Evolutionary conservation across 2,329 filamentous ascomycete genomes (phyloP).

Genomic region (Fonsecaea nubica): DNA sequence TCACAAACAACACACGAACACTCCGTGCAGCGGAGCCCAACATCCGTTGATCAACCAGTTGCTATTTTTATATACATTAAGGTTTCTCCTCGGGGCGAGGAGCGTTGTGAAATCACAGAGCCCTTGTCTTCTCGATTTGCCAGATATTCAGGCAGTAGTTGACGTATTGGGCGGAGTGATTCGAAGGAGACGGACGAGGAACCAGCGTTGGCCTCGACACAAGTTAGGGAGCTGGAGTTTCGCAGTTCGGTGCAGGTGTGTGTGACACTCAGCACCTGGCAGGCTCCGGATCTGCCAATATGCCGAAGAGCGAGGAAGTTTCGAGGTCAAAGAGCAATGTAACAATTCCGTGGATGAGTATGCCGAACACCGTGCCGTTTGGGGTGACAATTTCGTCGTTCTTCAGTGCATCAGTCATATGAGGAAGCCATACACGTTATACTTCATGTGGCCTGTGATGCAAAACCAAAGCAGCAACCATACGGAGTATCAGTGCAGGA

Average conservation of each 20-base stretch:
- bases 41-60: not conserved
- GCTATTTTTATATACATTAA: not conserved
- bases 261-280: not conserved
- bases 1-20: not conserved
- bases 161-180: not conserved
- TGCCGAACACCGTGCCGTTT: conserved; percentile 2
- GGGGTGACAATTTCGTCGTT: not conserved
- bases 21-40: not conserved
- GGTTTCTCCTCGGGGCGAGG: not conserved
- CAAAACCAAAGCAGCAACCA: conserved; percentile 12
- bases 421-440: conserved; percentile 23
- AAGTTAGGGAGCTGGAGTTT: not conserved
- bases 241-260: not conserved
- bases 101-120: not conserved
- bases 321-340: not conserved
- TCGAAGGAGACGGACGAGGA: not conserved
- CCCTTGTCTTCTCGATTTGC: not conserved
- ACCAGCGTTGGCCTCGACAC: not conserved
- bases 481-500: not conserved
- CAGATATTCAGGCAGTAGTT: not conserved
- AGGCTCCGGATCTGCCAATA: not conserved
- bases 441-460: conserved; percentile 20
- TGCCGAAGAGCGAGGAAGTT: not conserved
- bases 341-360: conserved; percentile 9
- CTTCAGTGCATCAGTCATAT: conserved; percentile 6